Evolutionary conservation across 805 yeast species (phyloP), one percentile per base, ranked within the genome.

Genomic region (Candida sphagnicola): DNA sequence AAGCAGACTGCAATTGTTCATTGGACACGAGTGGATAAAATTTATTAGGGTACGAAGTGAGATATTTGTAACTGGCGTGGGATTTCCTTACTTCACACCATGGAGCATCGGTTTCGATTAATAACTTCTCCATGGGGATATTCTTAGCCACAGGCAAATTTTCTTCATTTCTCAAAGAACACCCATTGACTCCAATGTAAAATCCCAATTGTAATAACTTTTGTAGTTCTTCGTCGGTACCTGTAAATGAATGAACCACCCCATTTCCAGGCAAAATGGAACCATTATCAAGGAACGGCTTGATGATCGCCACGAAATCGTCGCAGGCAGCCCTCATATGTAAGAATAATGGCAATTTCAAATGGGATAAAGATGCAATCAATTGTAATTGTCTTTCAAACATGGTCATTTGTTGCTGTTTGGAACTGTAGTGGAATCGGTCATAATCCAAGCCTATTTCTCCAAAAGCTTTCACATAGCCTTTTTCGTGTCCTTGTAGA

Each of bases 161-260:
- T 45, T 84, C 89, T 40, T 77, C 77, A 0, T 86, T 78, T 53
- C 83, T 85, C 47, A 93, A 72, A 1, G 98, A 89, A 53, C 98
- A 93, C 3, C 99, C 99, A 58, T 93, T 93, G 43, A 93, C 69
- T 30, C 98, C 89, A 37, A 93, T 75, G 47, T 69, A 85, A 32
- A 87, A 72, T 0, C 82, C 88, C 35, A 77, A 57, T 0, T 63
- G 63, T 15, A 90, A 57, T 18, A 89, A 52, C 37, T 69, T 67
- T 4, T 70, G 49, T 45, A 88, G 59, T 46, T 93, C 97, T 4
- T 68, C 74, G 12, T 57, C 40, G 0, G 88, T 70, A 2, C 97
- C 99, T 0, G 99, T 91, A 59, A 91, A 93, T 1, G 98, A 90
- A 59, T 93, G 99, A 1, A 93, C 91, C 5, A 93, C 91, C n/a